Evolutionary conservation across 768 basidiomycete species (phyloP), one percentile per base, ranked within the genome.

Genomic region (Podaxis sp.): DNA sequence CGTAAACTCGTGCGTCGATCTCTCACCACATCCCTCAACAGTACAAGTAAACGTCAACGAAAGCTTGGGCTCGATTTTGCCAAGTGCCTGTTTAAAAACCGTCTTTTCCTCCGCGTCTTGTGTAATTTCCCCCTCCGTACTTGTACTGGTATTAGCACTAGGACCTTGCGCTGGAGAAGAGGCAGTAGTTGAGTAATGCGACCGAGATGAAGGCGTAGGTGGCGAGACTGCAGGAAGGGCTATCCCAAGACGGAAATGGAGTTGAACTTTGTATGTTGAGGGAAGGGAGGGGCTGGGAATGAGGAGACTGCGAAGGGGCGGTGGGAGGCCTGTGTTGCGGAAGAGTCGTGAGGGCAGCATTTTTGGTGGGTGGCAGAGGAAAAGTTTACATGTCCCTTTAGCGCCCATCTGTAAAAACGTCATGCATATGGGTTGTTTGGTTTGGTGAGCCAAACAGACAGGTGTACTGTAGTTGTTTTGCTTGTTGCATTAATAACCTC

Each of bases 11-110:
- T 98, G 95, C 4, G 91, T 87, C 7, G 93, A 95, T 2, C 96
- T 87, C 61, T 77, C 72, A 9, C 79, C 79, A 66, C 95, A 98
- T 1, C 78, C 78, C 4, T 78, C 67, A 4, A 85, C 94, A 1
- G 91, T 91, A 72, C 94, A 96, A 3, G 94, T 96, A 67, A 95
- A 93, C 0, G 89, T 90, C 40, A 96, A 77, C 3, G 85, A 85
- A 27, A 94, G 76, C 14, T 80, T 81, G 0, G 89, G 90, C 57
- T 89, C 84, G 32, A 60, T 60, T 37, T 60, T 53, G 6, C 59
- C 59, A 11, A 60, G 6, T 7, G 42, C 10, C n/a, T 60, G 59
- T 36, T 21, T 52, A 18, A 46, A 23, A 2, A 53, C 59, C 4
- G 58, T 51, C 6, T 50, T 48, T 27, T 40, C 57, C 36, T 58